phyloP scores from a whole-genome alignment of 2,329 filamentous ascomycete species.

The Aaosphaeria arxii region DNA sequence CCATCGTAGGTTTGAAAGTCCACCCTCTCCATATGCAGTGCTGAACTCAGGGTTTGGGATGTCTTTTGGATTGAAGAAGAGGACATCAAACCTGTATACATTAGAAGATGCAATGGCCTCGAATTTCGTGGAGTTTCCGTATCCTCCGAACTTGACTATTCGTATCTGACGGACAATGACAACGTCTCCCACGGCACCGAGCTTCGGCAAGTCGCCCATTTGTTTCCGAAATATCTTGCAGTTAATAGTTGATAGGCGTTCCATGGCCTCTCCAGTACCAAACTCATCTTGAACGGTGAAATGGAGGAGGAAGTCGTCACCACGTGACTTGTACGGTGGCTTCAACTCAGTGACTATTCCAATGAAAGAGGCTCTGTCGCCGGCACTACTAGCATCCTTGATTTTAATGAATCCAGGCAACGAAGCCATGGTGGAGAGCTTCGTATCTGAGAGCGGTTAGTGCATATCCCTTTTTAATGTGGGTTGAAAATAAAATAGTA shows the following conservation, averaged over 20 bases:
- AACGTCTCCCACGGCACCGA: conserved; percentile 57
- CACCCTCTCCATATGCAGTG: conserved; percentile 1
- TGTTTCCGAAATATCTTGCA: conserved; percentile 21
- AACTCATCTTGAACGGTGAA: conserved; percentile 41
- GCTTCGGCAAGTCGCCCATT: conserved; percentile 39
- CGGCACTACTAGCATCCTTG: conserved; percentile 45
- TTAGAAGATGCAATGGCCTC: neutral
- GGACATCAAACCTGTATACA: neutral
- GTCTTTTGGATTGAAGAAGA: conserved; percentile 4
- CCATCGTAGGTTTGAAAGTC: neutral
- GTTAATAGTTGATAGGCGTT: conserved; percentile 13
- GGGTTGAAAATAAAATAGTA: no score
- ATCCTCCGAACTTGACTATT: neutral
- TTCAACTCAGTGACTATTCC: conserved; percentile 69
- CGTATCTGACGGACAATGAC: conserved; percentile 53
- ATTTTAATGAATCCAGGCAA: conserved; percentile 45
- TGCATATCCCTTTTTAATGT: no score
- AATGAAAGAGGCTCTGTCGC: conserved; percentile 47
- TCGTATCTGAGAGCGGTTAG: no score
- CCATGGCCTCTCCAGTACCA: conserved; percentile 6
- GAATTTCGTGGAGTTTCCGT: neutral
- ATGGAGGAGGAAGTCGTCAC: conserved; percentile 47
- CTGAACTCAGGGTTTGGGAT: conserved; percentile 3
- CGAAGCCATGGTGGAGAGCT: conserved; percentile 2
- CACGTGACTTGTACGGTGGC: conserved; percentile 48